Evolutionary conservation across 257 asterid species (phyloP), one percentile per base, ranked within the genome.

Genomic region (Anisodus acutangulus): DNA sequence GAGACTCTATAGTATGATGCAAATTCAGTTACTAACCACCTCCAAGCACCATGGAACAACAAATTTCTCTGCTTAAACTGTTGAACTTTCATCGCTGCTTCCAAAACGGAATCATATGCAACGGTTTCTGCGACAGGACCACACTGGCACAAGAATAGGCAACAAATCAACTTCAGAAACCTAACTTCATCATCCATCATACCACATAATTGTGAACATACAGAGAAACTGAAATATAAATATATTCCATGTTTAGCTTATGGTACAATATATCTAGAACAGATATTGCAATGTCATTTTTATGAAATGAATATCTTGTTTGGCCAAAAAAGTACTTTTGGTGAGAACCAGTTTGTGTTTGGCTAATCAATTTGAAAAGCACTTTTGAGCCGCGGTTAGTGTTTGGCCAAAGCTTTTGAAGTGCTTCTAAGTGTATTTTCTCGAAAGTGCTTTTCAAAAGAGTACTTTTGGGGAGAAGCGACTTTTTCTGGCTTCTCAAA

Each of bases 1-100:
- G 99, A 96, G 85, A 96, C 93, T 85, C 99, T 98, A 82, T 87
- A 97, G 69, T 97, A 93, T 6, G 95, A 90, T 19, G 98, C 98
- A 84, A 95, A 97, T 90, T 95, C 97, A 19, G 89, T 84, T 83
- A 93, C 94, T 83, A 94, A 89, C 99, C 98, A 96, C 87, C 47
- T 89, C 99, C 99, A 96, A 53, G 94, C 86, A 86, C 97, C 98
- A 85, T 91, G 91, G 37, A 94, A 88, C 87, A 87, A 80, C 86
- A 96, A 86, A 88, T 90, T 93, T 84, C 99, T 90, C 84, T 91
- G 97, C 89, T 91, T 98, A 87, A 96, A 93, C 84, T 90, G 91
- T 84, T 93, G 98, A 53, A 90, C 84, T 87, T 93, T 96, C 98
- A 94, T 93, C 37, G 98, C 98, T 9, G 97, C 90, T 93, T 96